Base-by-base conservation (phyloP, 495 filamentous ascomycete genomes). In the Beverwykella pulmonaria region DNA sequence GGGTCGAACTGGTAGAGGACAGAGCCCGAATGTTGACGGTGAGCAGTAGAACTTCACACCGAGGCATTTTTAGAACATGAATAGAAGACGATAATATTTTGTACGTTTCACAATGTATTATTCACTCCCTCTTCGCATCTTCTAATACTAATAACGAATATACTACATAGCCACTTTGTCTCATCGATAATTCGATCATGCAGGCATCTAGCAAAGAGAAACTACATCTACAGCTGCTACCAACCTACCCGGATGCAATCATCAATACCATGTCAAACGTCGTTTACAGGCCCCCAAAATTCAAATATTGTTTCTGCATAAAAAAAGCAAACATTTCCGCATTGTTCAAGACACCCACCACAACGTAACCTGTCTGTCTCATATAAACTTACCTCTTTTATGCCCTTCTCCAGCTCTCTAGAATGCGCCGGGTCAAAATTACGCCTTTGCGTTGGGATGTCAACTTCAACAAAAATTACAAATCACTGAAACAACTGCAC, bases 301-400 rank as follows among this genome's bases (percentile, higher is more conserved):
- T n/a, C n/a, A n/a, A n/a, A n/a, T n/a, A 4, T 44, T 12, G 39
- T n/a, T 15, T n/a, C 39, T 7, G 9, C 48, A 50, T 25, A 26
- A n/a, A 50, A 26, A 27, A 50, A 14, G 7, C 15, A 50, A 50
- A 50, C 48, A 50, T 34, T 34, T 12, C 32, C 12, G 32, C 32
- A 34, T 50, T 50, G 48, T 50, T 50, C 19, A 50, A 50, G 48
- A 50, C 48, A 50, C 6, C 5, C n/a, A 50, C 48, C 20, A 25
- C 6, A 10, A 50, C 47, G 53, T 22, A 52, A 52, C 8, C n/a
- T 3, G 6, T n/a, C 23, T 39, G 48, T 41, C 48, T 62, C 29
- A 62, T 39, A 53, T 53, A 62, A 32, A 7, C 20, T 41, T 17
- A 12, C 22, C 14, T 32, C 36, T 19, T 41, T 23, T n/a, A 4